phyloP scores from a whole-genome alignment of 73 alveolate species.

The Tetrahymena malaccensis region DNA sequence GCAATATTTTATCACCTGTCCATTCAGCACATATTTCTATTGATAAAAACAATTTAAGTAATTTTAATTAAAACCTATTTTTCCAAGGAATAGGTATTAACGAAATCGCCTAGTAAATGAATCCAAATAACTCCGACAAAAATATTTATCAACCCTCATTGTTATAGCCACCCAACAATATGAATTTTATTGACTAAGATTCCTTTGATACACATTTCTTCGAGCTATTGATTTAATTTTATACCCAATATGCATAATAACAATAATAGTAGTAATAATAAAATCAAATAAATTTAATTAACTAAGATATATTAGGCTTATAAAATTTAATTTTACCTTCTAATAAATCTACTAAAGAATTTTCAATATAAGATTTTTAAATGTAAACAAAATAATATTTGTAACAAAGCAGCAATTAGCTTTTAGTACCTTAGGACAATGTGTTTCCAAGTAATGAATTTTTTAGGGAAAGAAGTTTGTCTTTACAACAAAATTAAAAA shows the following conservation, averaged over 20 bases:
- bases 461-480: background rate
- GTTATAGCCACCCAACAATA: background rate
- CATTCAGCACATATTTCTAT: background rate
- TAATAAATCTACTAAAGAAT: background rate
- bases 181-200: too few species aligned
- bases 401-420: background rate
- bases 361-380: background rate
- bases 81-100: background rate
- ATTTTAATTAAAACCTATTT: too few species aligned
- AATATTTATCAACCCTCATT: background rate
- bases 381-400: background rate
- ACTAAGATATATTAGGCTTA: background rate
- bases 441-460: background rate
- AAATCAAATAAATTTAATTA: too few species aligned
- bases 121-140: background rate
- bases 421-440: background rate
- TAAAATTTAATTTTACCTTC: background rate
- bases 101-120: background rate
- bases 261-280: background rate
- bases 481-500: background rate
- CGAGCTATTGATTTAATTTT: background rate
- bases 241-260: too few species aligned
- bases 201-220: background rate
- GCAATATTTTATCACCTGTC: background rate
- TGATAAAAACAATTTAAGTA: background rate